Conservation (phyloP, 1,284 basidiomycete species). For the Mycena sp. region DNA sequence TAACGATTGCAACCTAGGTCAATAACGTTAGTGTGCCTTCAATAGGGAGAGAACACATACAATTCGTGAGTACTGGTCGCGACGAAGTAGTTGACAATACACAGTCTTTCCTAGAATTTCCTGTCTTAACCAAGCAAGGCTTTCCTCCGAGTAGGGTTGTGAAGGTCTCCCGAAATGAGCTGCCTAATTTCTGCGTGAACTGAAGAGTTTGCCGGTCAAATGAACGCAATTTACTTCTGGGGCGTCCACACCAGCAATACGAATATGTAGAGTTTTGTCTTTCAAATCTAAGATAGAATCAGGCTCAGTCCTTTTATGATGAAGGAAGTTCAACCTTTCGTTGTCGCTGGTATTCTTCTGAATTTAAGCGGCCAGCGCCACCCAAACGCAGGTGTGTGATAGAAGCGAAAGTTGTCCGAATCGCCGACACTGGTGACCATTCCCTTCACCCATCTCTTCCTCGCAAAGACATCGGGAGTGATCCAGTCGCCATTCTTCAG, state of each 20-base stretch:
- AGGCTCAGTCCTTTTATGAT: background rate
- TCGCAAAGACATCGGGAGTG: constrained; percentile 63
- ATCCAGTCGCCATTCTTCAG: constrained; percentile 72
- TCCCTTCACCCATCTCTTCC: constrained; percentile 74
- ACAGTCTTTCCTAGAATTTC: constrained; percentile 65
- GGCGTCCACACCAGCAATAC: constrained; percentile 90
- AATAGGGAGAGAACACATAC: constrained; percentile 48
- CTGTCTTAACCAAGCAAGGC: constrained; percentile 75
- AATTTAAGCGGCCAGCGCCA: constrained; percentile 80
- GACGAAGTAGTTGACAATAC: constrained; percentile 74
- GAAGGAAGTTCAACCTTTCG: constrained; percentile 61
- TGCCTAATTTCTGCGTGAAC: constrained; percentile 50
- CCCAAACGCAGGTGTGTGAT: constrained; percentile 83
- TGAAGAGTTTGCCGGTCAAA: background rate
- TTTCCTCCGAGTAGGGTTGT: constrained; percentile 76
- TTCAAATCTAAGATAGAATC: constrained; percentile 62
- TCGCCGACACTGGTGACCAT: constrained; percentile 84
- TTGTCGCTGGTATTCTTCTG: constrained; percentile 63
- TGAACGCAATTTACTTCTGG: constrained; percentile 73
- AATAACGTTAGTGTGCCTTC: background rate
- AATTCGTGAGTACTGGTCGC: constrained; percentile 85
- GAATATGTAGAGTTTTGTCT: constrained; percentile 83
- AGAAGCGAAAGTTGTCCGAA: constrained; percentile 83
- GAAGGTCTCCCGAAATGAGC: constrained; percentile 83
- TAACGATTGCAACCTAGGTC: constrained; percentile 73